phyloP scores from a whole-genome alignment of 768 basidiomycete genomes.

The Lenzites betulinus region DNA sequence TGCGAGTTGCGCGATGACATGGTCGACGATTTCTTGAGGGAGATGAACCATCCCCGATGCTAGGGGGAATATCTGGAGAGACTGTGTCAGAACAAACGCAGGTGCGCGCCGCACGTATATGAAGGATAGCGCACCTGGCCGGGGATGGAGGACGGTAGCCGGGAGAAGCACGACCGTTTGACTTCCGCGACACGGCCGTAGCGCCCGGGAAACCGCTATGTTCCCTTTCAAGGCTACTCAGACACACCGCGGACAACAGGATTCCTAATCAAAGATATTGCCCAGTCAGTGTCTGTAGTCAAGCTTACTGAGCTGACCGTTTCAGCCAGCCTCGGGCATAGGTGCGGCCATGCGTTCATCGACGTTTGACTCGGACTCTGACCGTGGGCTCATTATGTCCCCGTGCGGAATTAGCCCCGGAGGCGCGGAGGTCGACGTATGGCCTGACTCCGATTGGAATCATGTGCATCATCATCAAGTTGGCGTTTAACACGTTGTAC shows the following conservation, averaged over 20 bases:
- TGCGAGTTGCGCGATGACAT: neutral
- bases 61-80: neutral
- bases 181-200: neutral
- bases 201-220: neutral
- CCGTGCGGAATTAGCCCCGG: neutral
- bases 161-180: neutral
- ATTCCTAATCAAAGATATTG: neutral
- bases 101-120: neutral
- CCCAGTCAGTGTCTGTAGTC: neutral
- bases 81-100: neutral
- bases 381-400: neutral
- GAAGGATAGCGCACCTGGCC: neutral
- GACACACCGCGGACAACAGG: neutral
- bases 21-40: neutral
- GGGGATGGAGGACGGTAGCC: neutral
- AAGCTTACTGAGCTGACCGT: neutral
- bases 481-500: too few relatives aligned
- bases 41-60: neutral
- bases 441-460: too few relatives aligned
- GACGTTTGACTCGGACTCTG: too few relatives aligned
- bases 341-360: neutral
- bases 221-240: neutral
- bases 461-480: too few relatives aligned
- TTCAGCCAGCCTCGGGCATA: neutral
- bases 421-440: too few relatives aligned